Evolutionary conservation across 176 grass and related monocot genomes (phyloP).

Genomic region (Oryza australiensis): DNA sequence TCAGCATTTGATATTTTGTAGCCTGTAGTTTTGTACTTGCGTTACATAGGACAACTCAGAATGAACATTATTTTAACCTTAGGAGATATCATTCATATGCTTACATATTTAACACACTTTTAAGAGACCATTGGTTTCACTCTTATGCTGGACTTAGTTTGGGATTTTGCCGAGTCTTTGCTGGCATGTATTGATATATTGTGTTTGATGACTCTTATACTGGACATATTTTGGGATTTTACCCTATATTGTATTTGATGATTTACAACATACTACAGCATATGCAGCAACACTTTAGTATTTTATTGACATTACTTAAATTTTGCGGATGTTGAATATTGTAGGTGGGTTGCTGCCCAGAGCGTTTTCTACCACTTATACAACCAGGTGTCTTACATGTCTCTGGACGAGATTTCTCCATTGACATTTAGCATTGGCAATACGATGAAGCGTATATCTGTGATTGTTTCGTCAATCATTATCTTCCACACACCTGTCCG

Average conservation of each 20-base stretch:
- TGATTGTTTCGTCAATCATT: constrained; percentile 93
- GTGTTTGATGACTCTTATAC: background rate
- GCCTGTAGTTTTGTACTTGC: background rate
- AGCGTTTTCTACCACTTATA: constrained; percentile 96
- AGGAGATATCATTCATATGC: background rate
- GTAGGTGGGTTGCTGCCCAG: constrained; percentile 90
- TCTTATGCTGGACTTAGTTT: constrained; percentile 19
- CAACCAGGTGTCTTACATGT: constrained; percentile 98
- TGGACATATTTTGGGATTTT: too few species aligned
- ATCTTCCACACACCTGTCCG: constrained; percentile 89
- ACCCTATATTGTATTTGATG: background rate
- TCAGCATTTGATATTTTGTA: background rate
- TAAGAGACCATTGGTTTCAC: background rate
- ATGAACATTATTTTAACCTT: background rate
- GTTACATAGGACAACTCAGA: background rate
- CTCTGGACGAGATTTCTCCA: constrained; percentile 83
- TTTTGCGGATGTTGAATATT: constrained; percentile 34
- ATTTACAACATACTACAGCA: background rate
- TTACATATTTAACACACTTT: background rate
- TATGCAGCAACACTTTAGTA: background rate
- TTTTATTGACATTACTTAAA: constrained; percentile 10
- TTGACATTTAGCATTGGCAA: constrained; percentile 93
- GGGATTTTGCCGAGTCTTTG: background rate
- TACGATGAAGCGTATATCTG: constrained; percentile 96
- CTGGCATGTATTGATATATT: background rate